Evolutionary conservation across 768 basidiomycete genomes (phyloP).

Genomic region (Mycena indigotica): DNA sequence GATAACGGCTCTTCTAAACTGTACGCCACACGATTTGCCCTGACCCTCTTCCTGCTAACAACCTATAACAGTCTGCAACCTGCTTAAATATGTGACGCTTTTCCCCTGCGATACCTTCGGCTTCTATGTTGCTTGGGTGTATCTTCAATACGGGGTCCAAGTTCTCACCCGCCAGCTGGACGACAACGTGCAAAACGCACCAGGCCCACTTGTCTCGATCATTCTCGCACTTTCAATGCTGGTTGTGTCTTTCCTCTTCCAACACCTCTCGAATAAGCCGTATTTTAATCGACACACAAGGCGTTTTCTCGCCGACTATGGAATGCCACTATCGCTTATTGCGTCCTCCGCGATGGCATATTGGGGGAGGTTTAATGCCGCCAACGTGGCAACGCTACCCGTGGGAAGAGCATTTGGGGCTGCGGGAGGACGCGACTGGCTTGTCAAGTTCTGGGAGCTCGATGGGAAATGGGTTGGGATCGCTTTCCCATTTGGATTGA

Average conservation of each 20-base stretch:
- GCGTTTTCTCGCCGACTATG: constrained; percentile 81
- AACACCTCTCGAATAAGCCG: constrained; percentile 57
- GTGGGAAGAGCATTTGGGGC: constrained; percentile 69
- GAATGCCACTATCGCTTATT: constrained; percentile 86
- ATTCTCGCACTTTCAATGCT: constrained; percentile 82
- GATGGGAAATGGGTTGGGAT: constrained; percentile 88
- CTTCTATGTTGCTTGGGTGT: constrained; percentile 90
- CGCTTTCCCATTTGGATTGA: constrained; percentile 84
- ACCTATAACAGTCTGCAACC: constrained; percentile 66
- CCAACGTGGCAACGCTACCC: constrained; percentile 68
- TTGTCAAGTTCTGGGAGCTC: constrained; percentile 87
- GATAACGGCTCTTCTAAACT: constrained; percentile 78
- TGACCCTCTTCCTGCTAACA: constrained; percentile 1
- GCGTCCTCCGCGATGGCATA: constrained; percentile 79
- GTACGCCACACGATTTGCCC: constrained; percentile 40
- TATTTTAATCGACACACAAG: constrained; percentile 77
- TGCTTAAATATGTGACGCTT: constrained; percentile 82
- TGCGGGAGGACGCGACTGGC: constrained; percentile 74
- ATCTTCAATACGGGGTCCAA: constrained; percentile 88
- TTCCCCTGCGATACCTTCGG: constrained; percentile 94
- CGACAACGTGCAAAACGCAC: constrained; percentile 34
- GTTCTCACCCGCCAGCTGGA: constrained; percentile 75
- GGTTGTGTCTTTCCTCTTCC: constrained; percentile 72
- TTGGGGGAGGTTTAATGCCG: constrained; percentile 75
- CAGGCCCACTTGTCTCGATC: constrained; percentile 62